Evolutionary conservation across 1,139 yeast species (phyloP), one percentile per base, ranked within the genome.

Genomic region (Taphrina wiesneri): DNA sequence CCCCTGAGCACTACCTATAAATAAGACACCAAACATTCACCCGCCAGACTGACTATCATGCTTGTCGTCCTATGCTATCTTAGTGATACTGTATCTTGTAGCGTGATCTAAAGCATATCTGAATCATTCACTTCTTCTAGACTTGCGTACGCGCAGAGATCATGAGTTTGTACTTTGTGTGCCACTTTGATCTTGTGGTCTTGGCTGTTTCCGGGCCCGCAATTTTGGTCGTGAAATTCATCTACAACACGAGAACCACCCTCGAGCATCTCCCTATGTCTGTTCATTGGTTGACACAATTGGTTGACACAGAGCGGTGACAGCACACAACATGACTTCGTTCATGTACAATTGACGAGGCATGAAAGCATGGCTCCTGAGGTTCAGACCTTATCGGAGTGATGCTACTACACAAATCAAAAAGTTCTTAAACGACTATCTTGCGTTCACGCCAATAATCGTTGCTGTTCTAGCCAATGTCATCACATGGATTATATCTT

Each of bases 401-500:
- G 43, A 39, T 7, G 19, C 7, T n/a, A 13, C 49, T 11, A n/a
- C n/a, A n/a, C 47, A 28, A 7, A 19, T 45, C n/a, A 21, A 21
- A n/a, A 3, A 21, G n/a, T n/a, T 45, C 3, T 15, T 32, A 6
- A 15, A 32, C 34, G 26, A 28, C 23, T 21, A 60, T 28, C 51
- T 51, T 21, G 49, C 64, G 11, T 23, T 60, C 52, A 41, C 59
- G 30, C 67, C 67, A 28, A 47, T 64, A 26, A 15, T 52, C 13
- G 23, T 43, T 32, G 51, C 56, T 21, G 19, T 65, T 15, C 15
- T 53, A 11, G 47, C 39, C 45, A 65, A 65, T 45, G 15, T 60
- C 61, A 19, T 34, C 25, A 47, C 28, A 19, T 65, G 67, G 67
- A 36, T 65, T 15, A 57, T 63, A 30, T 57, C 45, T n/a, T 34